Evolutionary conservation across 371 early-diverging fungal species (phyloP).

Genomic region (Encephalitozoon romaleae): DNA sequence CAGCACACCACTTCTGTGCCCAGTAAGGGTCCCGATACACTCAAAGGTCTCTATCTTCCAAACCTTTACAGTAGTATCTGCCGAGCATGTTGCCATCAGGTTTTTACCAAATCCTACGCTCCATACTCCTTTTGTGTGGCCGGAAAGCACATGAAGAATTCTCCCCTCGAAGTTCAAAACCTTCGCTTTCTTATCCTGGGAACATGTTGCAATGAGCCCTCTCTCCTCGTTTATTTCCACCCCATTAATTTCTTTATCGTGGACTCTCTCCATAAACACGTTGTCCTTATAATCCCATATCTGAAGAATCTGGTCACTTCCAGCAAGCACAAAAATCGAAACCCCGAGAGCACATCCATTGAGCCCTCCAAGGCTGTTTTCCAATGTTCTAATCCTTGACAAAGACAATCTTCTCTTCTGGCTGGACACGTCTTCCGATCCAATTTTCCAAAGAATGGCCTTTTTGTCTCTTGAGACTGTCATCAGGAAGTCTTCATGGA

Average conservation of each 20-base stretch:
- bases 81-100: slow-evolving; percentile 11
- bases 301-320: slow-evolving; percentile 24
- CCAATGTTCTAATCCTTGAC: neutral
- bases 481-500: neutral
- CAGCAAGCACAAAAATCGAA: slow-evolving; percentile 19
- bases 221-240: slow-evolving; percentile 13
- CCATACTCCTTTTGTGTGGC: slow-evolving; percentile 32
- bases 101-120: neutral
- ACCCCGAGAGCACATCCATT: slow-evolving; percentile 1
- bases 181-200: slow-evolving; percentile 26
- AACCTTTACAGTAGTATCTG: slow-evolving; percentile 66
- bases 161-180: slow-evolving; percentile 19
- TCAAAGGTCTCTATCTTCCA: slow-evolving; percentile 64
- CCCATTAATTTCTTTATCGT: slow-evolving; percentile 31
- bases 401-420: neutral
- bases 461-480: slow-evolving; percentile 11
- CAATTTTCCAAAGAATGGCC: slow-evolving; percentile 16
- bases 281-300: slow-evolving; percentile 14
- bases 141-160: neutral
- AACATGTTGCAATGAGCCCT: slow-evolving; percentile 17
- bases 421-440: neutral
- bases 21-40: slow-evolving; percentile 63
- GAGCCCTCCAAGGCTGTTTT: neutral
- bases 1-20: slow-evolving; percentile 64
- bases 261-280: slow-evolving; percentile 18